Percentiles rank a stretch among this genome's conserved stretches.
phyloP scores from a whole-genome alignment of 345 rosid species.

The Xanthoceras sorbifolium region DNA sequence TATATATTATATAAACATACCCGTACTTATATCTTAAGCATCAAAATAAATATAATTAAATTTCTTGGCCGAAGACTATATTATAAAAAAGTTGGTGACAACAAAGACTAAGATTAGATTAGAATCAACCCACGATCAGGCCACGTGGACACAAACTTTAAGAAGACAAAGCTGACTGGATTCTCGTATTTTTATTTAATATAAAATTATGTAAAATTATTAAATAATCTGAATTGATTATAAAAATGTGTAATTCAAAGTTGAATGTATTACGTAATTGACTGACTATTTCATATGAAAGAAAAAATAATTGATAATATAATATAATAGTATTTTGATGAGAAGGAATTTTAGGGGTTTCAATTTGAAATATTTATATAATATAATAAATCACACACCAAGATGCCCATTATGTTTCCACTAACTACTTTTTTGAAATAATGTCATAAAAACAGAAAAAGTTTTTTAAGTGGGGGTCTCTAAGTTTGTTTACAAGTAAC shows the following conservation, averaged over 20 bases:
- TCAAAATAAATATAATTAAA: not conserved
- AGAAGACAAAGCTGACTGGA: not conserved
- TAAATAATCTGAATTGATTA: not conserved
- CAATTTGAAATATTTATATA: not conserved
- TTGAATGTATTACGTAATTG: slow-evolving; percentile 1
- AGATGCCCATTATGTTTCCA: slow-evolving; percentile 9
- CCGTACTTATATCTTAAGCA: not conserved
- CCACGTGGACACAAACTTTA: slow-evolving; percentile 14
- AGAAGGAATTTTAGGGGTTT: not conserved
- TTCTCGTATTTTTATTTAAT: not conserved
- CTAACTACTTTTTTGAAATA: too few species aligned
- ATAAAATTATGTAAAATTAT: not conserved
- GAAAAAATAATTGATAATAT: not conserved
- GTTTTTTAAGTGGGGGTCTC: not conserved
- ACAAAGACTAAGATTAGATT: not conserved
- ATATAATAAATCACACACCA: not conserved
- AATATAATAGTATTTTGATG: not conserved
- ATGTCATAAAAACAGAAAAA: too few species aligned
- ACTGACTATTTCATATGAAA: not conserved
- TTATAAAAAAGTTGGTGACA: not conserved
- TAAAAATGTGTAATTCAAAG: not conserved
- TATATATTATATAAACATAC: not conserved
- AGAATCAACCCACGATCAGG: slow-evolving; percentile 15
- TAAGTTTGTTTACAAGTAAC: not conserved
- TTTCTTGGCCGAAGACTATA: not conserved